Percentiles rank a stretch among this genome's conserved stretches.
phyloP scores from a whole-genome alignment of 129 eudicot species.

The Logfia minima region DNA sequence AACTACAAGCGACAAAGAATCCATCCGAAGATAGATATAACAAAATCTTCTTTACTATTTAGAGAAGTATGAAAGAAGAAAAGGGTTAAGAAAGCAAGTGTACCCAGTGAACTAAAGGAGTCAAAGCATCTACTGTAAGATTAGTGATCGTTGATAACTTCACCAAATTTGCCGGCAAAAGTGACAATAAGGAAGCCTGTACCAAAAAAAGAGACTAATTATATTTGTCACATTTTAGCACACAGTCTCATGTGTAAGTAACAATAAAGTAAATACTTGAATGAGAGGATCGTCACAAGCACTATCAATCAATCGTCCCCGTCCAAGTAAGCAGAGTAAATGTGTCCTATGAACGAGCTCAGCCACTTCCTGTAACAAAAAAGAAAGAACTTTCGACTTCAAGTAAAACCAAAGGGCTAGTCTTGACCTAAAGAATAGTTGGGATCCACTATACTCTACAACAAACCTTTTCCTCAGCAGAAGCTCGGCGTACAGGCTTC shows the following conservation, averaged over 20 bases:
- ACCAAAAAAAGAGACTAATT: not conserved
- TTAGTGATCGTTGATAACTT: constrained; percentile 53
- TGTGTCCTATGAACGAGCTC: constrained; percentile 83
- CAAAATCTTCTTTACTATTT: not conserved
- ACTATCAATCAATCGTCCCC: constrained; percentile 78
- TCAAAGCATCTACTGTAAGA: constrained; percentile 58
- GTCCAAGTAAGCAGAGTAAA: constrained; percentile 80
- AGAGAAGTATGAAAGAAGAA: not conserved
- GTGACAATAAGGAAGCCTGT: constrained; percentile 89
- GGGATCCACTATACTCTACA: not conserved
- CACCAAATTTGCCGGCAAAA: constrained; percentile 62
- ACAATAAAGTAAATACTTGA: constrained; percentile 53
- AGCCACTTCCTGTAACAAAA: constrained; percentile 59
- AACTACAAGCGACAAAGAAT: constrained; percentile 45
- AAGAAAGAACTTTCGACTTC: constrained; percentile 1
- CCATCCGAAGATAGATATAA: constrained; percentile 19
- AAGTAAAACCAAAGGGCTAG: not conserved
- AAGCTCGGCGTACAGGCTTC: constrained; percentile 67
- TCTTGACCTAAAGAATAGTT: constrained; percentile 1
- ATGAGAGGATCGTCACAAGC: constrained; percentile 85
- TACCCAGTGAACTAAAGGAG: constrained; percentile 88
- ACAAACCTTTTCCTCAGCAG: constrained; percentile 88
- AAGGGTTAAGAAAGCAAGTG: constrained; percentile 20
- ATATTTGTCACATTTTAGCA: not conserved
- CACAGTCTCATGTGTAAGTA: not conserved